Conservation (phyloP, 139 green algal species). For the Zygnema circumcarinatum region DNA sequence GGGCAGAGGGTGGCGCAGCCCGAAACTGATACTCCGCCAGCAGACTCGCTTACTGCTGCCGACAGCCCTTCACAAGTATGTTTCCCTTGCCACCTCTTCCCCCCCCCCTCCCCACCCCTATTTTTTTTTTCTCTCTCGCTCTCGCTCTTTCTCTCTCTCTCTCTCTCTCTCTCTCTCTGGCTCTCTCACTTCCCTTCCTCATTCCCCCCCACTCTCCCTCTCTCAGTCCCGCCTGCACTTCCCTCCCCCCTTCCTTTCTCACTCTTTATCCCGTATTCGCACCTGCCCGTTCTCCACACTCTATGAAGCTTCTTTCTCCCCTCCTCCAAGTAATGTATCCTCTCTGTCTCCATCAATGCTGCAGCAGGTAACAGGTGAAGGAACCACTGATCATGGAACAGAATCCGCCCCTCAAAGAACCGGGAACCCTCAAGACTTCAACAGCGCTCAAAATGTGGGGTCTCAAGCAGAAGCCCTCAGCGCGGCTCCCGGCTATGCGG, state of each 20-base stretch:
- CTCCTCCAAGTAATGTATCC: no score
- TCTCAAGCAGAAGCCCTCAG: neutral
- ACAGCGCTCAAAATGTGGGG: no score
- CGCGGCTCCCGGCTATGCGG: neutral
- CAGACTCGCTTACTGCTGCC: neutral
- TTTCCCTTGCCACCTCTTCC: neutral
- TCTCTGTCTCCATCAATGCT: no score
- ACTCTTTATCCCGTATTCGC: no score
- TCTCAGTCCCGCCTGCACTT: neutral
- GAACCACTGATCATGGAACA: no score
- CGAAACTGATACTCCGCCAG: neutral
- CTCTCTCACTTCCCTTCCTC: neutral
- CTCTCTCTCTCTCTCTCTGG: neutral
- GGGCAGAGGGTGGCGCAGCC: neutral
- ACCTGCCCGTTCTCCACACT: no score
- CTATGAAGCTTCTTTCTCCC: no score
- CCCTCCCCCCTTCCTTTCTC: no score
- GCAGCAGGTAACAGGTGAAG: no score
- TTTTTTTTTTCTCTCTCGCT: neutral
- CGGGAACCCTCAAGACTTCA: no score
- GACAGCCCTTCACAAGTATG: neutral
- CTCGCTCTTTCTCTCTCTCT: conserved; percentile 14
- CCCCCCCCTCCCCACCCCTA: neutral
- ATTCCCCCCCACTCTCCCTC: neutral
- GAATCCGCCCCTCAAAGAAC: no score